These are phyloP conservation scores for Leccinum uliginosum DNA, from an alignment of 768 basidiomycete genomes.

Conservation along the genomic window DNA sequence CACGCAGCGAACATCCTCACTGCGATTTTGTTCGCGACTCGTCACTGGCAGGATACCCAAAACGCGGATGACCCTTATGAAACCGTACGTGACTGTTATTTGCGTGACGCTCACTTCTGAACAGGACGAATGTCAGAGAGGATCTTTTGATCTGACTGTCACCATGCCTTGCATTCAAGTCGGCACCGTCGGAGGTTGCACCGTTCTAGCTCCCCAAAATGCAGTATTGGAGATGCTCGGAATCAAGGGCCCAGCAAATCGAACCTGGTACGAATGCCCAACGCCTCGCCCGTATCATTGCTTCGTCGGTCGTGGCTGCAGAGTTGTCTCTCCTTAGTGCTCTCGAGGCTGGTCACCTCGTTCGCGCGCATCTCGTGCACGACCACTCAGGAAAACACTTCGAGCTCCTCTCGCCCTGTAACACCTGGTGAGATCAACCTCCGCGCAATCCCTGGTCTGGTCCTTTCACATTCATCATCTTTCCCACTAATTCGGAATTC, in stretches of 20 bases:
- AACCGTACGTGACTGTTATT: constrained; percentile 60
- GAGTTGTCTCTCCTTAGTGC: constrained; percentile 90
- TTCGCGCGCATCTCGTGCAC: constrained; percentile 89
- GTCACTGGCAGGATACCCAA: constrained; percentile 99
- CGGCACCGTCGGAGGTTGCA: constrained; percentile 96
- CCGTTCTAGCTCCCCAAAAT: constrained; percentile 84
- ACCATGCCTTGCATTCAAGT: constrained; percentile 99
- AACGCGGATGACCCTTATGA: constrained; percentile 99
- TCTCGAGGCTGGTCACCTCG: constrained; percentile 91
- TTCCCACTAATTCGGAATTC: constrained; percentile 38
- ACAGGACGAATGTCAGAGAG: constrained; percentile 78
- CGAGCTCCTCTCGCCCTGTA: constrained; percentile 55
- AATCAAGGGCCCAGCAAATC: constrained; percentile 82
- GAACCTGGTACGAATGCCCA: constrained; percentile 88
- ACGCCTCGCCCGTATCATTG: constrained; percentile 83
- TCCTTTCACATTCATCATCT: constrained; percentile 35
- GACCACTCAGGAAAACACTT: constrained; percentile 85
- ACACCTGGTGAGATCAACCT: constrained; percentile 46
- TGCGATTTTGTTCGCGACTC: constrained; percentile 91
- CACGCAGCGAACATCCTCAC: constrained; percentile 98
- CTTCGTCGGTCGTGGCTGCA: constrained; percentile 94
- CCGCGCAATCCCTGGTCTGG: constrained; percentile 13
- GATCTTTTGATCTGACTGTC: constrained; percentile 90
- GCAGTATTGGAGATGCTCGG: constrained; percentile 94
- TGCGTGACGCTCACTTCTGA: constrained; percentile 3